Base-by-base conservation (phyloP, 2,329 filamentous ascomycete species). In the Nemania sp. region DNA sequence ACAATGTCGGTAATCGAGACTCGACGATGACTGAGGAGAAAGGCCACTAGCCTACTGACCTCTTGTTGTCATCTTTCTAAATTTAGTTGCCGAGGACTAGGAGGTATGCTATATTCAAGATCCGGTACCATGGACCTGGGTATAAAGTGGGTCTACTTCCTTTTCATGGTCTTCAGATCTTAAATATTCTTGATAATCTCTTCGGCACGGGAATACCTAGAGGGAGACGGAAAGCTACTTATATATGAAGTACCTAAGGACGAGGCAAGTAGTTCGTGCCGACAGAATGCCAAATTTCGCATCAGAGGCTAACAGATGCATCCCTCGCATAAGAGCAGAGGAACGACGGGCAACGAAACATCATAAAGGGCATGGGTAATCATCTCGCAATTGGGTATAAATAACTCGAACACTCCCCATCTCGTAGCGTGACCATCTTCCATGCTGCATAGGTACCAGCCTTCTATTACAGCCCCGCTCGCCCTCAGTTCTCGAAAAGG, bases 111-210 rank as follows among this genome's bases (percentile, higher is more conserved):
- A 58, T 56, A 57, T 59, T 40, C 18, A 53, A 57, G 62, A 57
- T 29, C 54, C 56, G 50, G 40, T 54, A 29, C 65, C 66, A 57
- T 46, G 62, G 65, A 6, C 6, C 37, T 29, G 61, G 61, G 54
- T 50, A 35, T 5, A 20, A 20, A 58, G 58, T 61, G 61, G 61
- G 54, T 32, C 55, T 29, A 13, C 34, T 29, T 29, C 34, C 7
- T 29, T 29, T 29, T 7, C 25, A 29, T 29, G 25, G 25, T 4
- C 25, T 29, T 29, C 7, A 29, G 25, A 29, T 7, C 25, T 29
- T 29, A 7, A 7, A 29, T 29, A 7, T n/a, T 29, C 25, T 29
- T 7, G 25, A 29, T 29, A 29, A 29, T 29, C 25, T 29, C 3
- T 29, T 3, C 25, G 4, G 25, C 25, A 29, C 25, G 25, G 25